Evolutionary conservation across 2,329 filamentous ascomycete species (phyloP).

Genomic region (Cladorrhinum sp.): DNA sequence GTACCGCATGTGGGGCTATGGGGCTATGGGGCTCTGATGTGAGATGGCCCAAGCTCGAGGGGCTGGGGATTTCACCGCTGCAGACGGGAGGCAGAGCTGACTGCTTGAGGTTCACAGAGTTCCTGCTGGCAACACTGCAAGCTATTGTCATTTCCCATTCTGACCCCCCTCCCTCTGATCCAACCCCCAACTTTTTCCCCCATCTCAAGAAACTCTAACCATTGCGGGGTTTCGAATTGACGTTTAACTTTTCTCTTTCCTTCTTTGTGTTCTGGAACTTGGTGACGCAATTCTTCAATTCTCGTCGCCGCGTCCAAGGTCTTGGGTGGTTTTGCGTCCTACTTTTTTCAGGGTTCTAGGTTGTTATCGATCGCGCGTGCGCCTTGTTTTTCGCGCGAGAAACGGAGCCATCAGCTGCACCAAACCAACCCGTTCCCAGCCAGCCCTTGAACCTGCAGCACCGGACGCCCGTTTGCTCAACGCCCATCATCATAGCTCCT

Average conservation of each 20-base stretch:
- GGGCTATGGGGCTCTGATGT: no score
- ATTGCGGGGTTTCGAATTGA: not conserved
- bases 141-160: no score
- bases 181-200: not conserved
- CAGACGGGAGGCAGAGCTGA: not conserved
- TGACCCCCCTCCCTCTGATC: not conserved
- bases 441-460: not conserved
- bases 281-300: not conserved
- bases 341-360: not conserved
- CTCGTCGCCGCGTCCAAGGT: not conserved
- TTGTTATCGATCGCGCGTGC: not conserved
- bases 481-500: not conserved
- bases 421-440: not conserved
- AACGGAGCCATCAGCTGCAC: not conserved
- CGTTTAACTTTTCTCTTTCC: not conserved
- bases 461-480: not conserved
- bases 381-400: not conserved
- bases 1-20: no score
- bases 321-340: not conserved
- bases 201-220: not conserved
- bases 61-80: not conserved
- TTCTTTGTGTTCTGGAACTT: not conserved
- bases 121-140: not conserved
- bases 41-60: not conserved
- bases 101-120: not conserved